These are phyloP conservation scores for Aureoboletus auriporus DNA, from an alignment of 768 basidiomycete genomes.

Conservation along the genomic window DNA sequence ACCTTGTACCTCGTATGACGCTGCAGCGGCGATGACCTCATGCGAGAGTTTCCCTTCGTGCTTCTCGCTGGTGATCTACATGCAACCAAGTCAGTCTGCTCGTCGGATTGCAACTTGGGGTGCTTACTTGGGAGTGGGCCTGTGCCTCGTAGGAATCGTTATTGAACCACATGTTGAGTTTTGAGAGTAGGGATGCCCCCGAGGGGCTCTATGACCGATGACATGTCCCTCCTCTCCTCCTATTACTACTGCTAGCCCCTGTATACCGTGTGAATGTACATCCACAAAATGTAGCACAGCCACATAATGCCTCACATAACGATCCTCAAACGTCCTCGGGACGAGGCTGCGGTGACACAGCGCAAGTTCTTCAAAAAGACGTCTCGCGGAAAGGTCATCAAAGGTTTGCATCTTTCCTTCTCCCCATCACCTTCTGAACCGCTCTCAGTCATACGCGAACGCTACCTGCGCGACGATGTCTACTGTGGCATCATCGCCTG, in stretches of 20 bases:
- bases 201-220: neutral
- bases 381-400: constrained; percentile 87
- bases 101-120: neutral
- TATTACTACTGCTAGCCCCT: neutral
- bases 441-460: constrained; percentile 75
- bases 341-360: constrained; percentile 73
- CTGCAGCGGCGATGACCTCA: constrained; percentile 25
- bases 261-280: constrained; percentile 7
- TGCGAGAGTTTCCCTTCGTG: constrained; percentile 24
- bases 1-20: constrained; percentile 22
- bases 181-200: neutral
- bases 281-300: too few species aligned
- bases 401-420: constrained; percentile 48
- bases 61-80: constrained; percentile 10
- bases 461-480: constrained; percentile 91
- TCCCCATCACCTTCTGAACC: neutral
- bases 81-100: neutral
- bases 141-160: constrained; percentile 21
- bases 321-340: constrained; percentile 64
- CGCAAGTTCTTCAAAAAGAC: constrained; percentile 98
- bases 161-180: constrained; percentile 17
- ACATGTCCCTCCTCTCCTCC: neutral
- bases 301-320: constrained; percentile 54
- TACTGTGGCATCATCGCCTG: constrained; percentile 80
- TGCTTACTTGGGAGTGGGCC: constrained; percentile 17